phyloP scores from a whole-genome alignment of 2,329 filamentous ascomycete genomes.

The Rutstroemia sp. region DNA sequence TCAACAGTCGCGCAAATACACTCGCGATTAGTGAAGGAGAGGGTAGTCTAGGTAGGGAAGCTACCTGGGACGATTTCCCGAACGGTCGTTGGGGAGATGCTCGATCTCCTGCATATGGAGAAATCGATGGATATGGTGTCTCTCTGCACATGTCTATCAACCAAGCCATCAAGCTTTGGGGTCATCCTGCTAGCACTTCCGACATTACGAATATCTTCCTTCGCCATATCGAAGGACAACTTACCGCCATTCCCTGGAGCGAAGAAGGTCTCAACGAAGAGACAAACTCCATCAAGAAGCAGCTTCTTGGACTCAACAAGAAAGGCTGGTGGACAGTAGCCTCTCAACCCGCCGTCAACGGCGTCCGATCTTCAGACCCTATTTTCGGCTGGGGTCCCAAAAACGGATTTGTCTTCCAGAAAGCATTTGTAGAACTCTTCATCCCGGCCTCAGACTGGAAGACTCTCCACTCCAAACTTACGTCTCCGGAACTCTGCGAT shows the following conservation, averaged over 20 bases:
- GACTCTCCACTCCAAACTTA: constrained; percentile 56
- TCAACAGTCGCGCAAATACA: constrained; percentile 76
- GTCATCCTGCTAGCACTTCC: constrained; percentile 56
- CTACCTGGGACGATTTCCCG: constrained; percentile 97
- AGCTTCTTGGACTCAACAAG: constrained; percentile 68
- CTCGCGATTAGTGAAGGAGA: constrained; percentile 92
- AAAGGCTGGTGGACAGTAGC: constrained; percentile 95
- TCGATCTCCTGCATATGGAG: constrained; percentile 85
- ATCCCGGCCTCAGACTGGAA: constrained; percentile 67
- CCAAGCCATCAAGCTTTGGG: constrained; percentile 80
- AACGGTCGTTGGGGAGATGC: constrained; percentile 95
- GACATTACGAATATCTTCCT: constrained; percentile 80
- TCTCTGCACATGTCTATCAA: constrained; percentile 84
- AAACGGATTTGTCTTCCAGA: constrained; percentile 94
- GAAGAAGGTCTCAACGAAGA: constrained; percentile 83
- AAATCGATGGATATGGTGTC: constrained; percentile 98
- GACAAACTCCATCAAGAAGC: constrained; percentile 69
- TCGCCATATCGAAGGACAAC: constrained; percentile 69
- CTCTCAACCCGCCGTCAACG: constrained; percentile 90
- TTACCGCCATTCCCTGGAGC: constrained; percentile 85
- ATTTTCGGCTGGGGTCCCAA: constrained; percentile 91
- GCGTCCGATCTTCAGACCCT: constrained; percentile 64
- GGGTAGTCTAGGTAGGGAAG: constrained; percentile 81
- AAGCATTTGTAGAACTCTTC: constrained; percentile 97
- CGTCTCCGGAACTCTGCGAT: constrained; percentile 47